Base-by-base conservation (phyloP, 345 rosid genomes). In the Populus davidiana region DNA sequence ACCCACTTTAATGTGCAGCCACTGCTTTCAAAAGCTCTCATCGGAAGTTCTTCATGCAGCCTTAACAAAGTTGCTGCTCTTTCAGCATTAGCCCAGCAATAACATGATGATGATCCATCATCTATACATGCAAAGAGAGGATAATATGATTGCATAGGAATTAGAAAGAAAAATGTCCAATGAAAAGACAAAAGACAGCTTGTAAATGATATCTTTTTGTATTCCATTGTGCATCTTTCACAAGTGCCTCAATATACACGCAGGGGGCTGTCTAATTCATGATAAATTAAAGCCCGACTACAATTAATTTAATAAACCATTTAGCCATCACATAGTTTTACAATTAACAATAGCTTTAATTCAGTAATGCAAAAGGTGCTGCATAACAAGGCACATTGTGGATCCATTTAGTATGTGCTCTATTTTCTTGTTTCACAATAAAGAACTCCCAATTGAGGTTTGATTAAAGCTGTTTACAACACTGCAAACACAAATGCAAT, bases 21-120 rank as follows among this genome's bases (percentile, higher is more conserved):
- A 67, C 80, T 79, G 70, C 81, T 83, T 78, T 78, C 79, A 56
- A 83, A 61, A 65, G 86, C 86, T 70, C 81, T 69, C 18, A 47
- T 59, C 31, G 86, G 89, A 61, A 83, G 85, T 75, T 86, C 76
- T 35, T 90, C 92, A 75, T 89, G 88, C 80, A 95, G 86, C 86
- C 93, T 86, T 54, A 95, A 83, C 77, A 95, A 77, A 70, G 87
- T 84, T 56, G 85, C 92, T 13, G 97, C 98, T 81, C 84, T 87
- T 80, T 87, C 87, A 80, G 86, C 89, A 83, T 86, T 80, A 23
- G 91, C 88, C 99, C 99, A 93, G 84, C 98, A 92, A 81, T 79
- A 88, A 79, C 86, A 93, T 43, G 87, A 87, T 47, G 92, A 91
- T 63, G 97, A 91, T 63, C 99, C 98, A 56, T 93, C 96, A 84